Conservation (phyloP, 202 grass and related monocot genomes). For the Cymbopogon flexuosus region DNA sequence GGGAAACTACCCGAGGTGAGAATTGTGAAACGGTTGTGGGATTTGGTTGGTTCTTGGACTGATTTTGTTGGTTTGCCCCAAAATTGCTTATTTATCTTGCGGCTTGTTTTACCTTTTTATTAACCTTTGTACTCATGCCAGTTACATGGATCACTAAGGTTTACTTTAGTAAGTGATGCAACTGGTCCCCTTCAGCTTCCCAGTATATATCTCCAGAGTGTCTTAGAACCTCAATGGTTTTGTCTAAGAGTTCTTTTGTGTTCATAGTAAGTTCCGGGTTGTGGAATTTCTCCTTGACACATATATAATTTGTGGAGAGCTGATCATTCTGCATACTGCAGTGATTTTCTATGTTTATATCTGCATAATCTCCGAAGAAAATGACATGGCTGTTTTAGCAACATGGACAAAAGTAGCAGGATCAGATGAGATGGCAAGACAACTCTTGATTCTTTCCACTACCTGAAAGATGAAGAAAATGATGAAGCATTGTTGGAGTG, state of each 20-base stretch:
- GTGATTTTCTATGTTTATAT: not conserved
- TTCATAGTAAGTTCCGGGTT: conserved; percentile 25
- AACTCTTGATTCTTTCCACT: conserved; percentile 35
- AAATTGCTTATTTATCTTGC: no score
- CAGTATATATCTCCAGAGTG: conserved; percentile 35
- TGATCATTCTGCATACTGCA: not conserved
- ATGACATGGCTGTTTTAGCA: not conserved
- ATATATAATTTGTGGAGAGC: not conserved
- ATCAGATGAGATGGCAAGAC: conserved; percentile 45
- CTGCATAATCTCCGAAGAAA: not conserved
- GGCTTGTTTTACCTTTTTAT: no score
- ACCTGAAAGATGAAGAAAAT: conserved; percentile 7
- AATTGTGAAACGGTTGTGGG: not conserved
- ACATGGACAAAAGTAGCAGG: conserved; percentile 63
- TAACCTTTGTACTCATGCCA: no score
- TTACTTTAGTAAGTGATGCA: no score
- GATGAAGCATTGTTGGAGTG: not conserved
- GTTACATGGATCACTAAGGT: no score
- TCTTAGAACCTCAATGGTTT: conserved; percentile 31
- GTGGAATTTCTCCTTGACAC: no score
- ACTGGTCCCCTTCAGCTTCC: conserved; percentile 45
- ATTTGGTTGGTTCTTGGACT: conserved; percentile 11
- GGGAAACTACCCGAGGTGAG: conserved; percentile 24
- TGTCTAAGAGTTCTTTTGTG: conserved; percentile 45
- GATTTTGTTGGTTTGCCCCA: not conserved